These are phyloP conservation scores for Lepidium africanum DNA, from an alignment of 345 rosid genomes.

Conservation along the genomic window DNA sequence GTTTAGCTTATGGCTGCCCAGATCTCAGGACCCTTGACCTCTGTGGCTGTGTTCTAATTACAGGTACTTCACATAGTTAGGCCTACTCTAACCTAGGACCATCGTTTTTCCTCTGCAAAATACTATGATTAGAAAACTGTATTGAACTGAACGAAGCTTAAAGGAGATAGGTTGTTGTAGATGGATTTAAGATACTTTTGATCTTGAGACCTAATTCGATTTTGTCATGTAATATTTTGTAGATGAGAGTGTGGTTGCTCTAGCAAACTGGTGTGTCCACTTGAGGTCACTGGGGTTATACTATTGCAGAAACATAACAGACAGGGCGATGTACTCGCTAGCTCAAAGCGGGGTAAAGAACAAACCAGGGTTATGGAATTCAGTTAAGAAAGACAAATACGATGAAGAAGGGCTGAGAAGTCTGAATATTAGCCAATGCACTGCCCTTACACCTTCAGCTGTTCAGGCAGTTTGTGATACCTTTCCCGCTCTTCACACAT, in stretches of 20 bases:
- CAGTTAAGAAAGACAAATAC: conserved; percentile 36
- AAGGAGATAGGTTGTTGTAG: not conserved
- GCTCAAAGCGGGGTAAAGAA: conserved; percentile 65
- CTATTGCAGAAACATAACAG: conserved; percentile 90
- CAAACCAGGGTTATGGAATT: conserved; percentile 49
- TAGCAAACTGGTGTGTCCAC: conserved; percentile 74
- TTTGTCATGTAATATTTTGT: conserved; percentile 8
- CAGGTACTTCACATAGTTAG: conserved; percentile 43
- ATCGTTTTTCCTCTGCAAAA: not conserved
- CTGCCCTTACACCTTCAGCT: conserved; percentile 86
- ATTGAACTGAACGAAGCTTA: not conserved
- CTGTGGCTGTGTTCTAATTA: conserved; percentile 74
- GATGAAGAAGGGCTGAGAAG: conserved; percentile 77
- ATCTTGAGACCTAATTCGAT: not conserved
- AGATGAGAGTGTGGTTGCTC: conserved; percentile 87
- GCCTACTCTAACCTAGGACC: not conserved
- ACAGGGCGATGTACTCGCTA: conserved; percentile 76
- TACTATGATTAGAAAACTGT: not conserved
- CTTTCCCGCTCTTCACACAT: conserved; percentile 92
- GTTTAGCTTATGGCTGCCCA: conserved; percentile 85
- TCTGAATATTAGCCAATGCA: conserved; percentile 98
- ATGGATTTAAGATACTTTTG: not conserved
- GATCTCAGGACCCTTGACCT: conserved; percentile 73
- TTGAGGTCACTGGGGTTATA: conserved; percentile 73
- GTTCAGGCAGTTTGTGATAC: conserved; percentile 93